phyloP scores from a whole-genome alignment of 257 asterid genomes.

The Buddleja alternifolia region DNA sequence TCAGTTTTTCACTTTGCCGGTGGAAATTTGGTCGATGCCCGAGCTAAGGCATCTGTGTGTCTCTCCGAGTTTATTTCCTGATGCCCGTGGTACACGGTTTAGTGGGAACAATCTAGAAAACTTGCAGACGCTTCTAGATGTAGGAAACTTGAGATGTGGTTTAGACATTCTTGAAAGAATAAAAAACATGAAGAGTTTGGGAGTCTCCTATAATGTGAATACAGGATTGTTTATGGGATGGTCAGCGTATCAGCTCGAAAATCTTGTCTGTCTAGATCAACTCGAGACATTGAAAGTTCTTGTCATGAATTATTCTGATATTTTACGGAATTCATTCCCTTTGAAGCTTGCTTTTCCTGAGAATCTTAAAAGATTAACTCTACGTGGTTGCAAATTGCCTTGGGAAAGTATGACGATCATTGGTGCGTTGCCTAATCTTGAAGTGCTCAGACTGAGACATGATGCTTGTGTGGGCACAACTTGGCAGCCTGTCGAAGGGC shows the following conservation, averaged over 20 bases:
- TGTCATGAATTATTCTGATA: not conserved
- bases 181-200: conserved; percentile 17
- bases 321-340: too few relatives aligned
- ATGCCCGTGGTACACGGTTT: not conserved
- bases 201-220: not conserved
- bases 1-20: conserved; percentile 7
- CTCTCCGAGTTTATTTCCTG: not conserved
- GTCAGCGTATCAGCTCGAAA: conserved; percentile 14
- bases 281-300: conserved; percentile 22
- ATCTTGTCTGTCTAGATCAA: conserved; percentile 7
- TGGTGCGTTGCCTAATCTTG: conserved; percentile 24
- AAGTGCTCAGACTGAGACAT: conserved; percentile 13
- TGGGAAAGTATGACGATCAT: conserved; percentile 11
- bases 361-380: conserved; percentile 4
- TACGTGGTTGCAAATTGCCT: conserved; percentile 1
- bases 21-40: conserved; percentile 33
- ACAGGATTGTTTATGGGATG: not conserved
- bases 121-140: conserved; percentile 25
- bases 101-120: not conserved
- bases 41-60: conserved; percentile 23
- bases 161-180: not conserved
- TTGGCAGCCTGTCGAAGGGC: conserved; percentile 11
- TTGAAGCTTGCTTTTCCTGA: not conserved
- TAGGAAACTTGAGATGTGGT: not conserved
- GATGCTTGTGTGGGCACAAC: not conserved